Percentiles rank a stretch among this genome's conserved stretches.
These are phyloP conservation scores for Euptelea pleiosperma DNA, from an alignment of 164 flowering plant species.

Conservation along the genomic window DNA sequence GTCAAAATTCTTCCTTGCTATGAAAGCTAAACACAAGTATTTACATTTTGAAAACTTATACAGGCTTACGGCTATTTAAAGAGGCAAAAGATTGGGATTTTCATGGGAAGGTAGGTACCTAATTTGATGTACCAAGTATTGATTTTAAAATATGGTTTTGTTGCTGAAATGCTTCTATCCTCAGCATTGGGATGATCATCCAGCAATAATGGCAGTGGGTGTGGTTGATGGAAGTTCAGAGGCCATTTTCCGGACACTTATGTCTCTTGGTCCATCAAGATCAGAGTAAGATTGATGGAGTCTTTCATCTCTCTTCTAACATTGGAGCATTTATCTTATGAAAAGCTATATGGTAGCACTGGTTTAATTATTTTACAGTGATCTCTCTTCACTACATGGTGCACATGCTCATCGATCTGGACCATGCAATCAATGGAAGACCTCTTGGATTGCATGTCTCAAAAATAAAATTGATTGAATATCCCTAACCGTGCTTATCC, in stretches of 20 bases:
- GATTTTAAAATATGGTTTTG: not conserved
- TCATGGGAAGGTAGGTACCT: conserved; percentile 30
- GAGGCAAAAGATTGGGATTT: conserved; percentile 77
- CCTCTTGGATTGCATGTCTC: too few species aligned
- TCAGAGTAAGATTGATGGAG: conserved; percentile 61
- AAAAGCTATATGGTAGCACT: not conserved
- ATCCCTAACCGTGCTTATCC: too few species aligned
- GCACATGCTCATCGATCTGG: not conserved
- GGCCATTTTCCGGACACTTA: conserved; percentile 67
- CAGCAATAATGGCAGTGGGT: conserved; percentile 97
- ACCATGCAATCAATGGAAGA: too few species aligned
- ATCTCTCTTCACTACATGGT: too few species aligned
- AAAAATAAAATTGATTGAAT: too few species aligned
- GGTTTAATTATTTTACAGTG: too few species aligned
- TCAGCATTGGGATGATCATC: conserved; percentile 84
- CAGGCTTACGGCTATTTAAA: conserved; percentile 85
- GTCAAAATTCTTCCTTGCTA: conserved; percentile 1
- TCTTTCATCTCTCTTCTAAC: not conserved
- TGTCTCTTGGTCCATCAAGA: conserved; percentile 90
- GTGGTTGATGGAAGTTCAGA: conserved; percentile 83
- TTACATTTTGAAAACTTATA: conserved; percentile 4
- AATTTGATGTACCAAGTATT: conserved; percentile 2
- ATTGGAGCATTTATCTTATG: not conserved
- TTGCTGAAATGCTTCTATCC: conserved; percentile 21
- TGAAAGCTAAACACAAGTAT: conserved; percentile 8